phyloP scores from a whole-genome alignment of 768 basidiomycete genomes.

The Candolleomyces eurysporus region DNA sequence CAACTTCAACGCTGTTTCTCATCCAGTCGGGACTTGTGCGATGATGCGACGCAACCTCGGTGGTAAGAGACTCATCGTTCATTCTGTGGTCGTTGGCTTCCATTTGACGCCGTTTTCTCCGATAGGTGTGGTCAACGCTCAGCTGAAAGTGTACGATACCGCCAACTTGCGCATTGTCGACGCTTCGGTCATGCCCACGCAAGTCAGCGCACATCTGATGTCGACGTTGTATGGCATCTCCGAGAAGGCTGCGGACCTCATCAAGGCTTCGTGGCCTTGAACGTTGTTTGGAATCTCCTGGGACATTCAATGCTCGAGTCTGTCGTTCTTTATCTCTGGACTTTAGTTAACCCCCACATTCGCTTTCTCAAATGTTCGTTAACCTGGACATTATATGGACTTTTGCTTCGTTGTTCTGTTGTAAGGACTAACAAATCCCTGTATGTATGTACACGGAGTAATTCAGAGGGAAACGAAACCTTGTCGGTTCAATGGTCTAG shows the following conservation, averaged over 20 bases:
- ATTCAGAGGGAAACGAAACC: too few species aligned
- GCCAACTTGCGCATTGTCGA: constrained; percentile 52
- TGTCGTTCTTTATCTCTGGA: too few species aligned
- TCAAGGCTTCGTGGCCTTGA: constrained; percentile 33
- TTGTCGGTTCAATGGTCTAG: too few species aligned
- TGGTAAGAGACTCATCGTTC: background rate
- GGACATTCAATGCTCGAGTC: too few species aligned
- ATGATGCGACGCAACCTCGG: constrained; percentile 9
- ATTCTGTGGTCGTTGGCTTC: constrained; percentile 21
- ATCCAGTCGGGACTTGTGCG: constrained; percentile 9
- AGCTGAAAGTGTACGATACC: constrained; percentile 46
- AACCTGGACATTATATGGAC: too few species aligned
- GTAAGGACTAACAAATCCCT: too few species aligned
- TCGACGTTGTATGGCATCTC: constrained; percentile 54
- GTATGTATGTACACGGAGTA: too few species aligned
- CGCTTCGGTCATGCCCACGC: constrained; percentile 46
- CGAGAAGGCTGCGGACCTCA: constrained; percentile 53
- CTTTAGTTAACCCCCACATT: too few species aligned
- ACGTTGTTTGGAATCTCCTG: background rate
- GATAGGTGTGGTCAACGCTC: constrained; percentile 46
- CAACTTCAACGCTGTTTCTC: constrained; percentile 41
- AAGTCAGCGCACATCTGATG: constrained; percentile 45
- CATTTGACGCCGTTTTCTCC: constrained; percentile 30
- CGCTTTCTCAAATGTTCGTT: too few species aligned
- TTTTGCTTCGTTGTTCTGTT: too few species aligned